Evolutionary conservation across 2,329 filamentous ascomycete species (phyloP).

Genomic region (Delphinella strobiligena): DNA sequence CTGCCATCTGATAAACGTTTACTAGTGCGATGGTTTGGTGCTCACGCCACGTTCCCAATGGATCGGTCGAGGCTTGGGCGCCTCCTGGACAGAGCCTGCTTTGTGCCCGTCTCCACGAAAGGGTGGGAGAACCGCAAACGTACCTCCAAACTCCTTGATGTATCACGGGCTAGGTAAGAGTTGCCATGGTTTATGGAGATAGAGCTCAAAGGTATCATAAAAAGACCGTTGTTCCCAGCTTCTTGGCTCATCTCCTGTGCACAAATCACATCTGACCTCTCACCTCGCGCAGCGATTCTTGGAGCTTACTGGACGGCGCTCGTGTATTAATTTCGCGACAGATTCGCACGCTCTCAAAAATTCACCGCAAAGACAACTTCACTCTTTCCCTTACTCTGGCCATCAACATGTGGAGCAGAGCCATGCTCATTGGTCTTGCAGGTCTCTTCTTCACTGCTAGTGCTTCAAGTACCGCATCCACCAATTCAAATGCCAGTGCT

Average conservation of each 20-base stretch:
- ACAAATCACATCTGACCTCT: no score
- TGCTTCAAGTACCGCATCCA: neutral
- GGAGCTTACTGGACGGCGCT: no score
- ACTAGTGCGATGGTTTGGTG: no score
- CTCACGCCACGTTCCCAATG: neutral
- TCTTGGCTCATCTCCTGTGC: neutral
- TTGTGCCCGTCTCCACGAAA: neutral
- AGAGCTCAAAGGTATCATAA: neutral
- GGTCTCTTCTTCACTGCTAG: conserved; percentile 4
- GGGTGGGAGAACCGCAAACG: neutral
- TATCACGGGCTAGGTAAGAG: neutral
- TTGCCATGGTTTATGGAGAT: neutral
- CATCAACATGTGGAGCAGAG: no score
- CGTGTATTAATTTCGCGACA: no score
- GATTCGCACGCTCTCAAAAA: no score
- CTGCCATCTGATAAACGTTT: no score
- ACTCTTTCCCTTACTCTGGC: no score
- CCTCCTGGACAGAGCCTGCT: neutral
- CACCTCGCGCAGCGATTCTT: no score
- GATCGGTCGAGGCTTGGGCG: neutral
- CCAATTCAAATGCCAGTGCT: neutral
- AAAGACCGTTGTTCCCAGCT: neutral
- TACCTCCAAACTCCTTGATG: neutral
- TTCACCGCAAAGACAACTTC: no score
- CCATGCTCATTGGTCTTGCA: conserved; percentile 8